Base-by-base conservation (phyloP, 768 basidiomycete genomes). In the Lepiota venenata region DNA sequence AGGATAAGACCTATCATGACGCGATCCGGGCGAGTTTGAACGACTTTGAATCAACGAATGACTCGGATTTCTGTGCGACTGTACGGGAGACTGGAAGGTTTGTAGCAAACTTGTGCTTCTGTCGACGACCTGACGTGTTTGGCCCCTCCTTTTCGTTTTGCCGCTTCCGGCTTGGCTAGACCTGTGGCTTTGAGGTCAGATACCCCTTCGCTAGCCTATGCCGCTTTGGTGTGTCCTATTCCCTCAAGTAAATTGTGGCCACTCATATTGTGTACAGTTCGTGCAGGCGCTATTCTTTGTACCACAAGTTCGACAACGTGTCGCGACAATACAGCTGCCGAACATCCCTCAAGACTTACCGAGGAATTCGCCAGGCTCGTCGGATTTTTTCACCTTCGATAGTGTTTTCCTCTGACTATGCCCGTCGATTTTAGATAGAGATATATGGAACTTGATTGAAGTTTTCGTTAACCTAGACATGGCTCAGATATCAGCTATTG, bases 1-100 rank as follows among this genome's bases (percentile, higher is more conserved):
- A 87, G n/a, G 78, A 87, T 40, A 79, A 83, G 45, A 75, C 74
- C 35, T 69, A 90, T 67, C 83, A 80, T 59, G 81, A 83, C 22
- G 88, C 87, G 0, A 88, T 91, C 40, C 80, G 85, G 66, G 87
- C 82, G 4, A 88, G 87, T 64, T 69, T 89, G 52, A 74, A 82
- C 47, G 79, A 81, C 16, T 76, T 81, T 58, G 66, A 11, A 20
- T 50, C 69, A 20, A 70, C 76, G 21, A 83, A 84, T 3, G 72
- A 74, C 36, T 70, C 75, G 35, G 82, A 83, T 47, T 72, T 76
- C 20, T 69, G 84, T 51, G 71, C 83, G 27, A 71, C 74, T 27
- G 60, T 83, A 2, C 73, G 87, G 21, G 76, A 82, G 58, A 81
- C 78, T 56, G 78, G 80, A 49, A 74, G 83, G 87, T 87, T 37